Evolutionary conservation across 1,284 basidiomycete species (phyloP).

Genomic region (Ganoderma resinaceum): DNA sequence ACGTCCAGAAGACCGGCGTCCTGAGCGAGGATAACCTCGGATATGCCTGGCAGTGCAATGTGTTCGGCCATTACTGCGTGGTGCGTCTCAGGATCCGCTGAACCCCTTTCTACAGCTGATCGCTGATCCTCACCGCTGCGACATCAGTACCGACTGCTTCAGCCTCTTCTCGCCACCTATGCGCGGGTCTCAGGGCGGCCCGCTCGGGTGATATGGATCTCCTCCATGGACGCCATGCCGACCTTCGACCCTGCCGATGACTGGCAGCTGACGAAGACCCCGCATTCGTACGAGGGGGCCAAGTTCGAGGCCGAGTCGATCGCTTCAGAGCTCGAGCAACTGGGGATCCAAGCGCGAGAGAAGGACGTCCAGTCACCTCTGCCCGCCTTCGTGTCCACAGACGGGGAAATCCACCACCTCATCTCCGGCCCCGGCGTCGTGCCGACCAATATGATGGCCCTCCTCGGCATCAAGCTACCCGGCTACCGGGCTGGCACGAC

Average conservation of each 20-base stretch:
- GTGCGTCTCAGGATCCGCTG: constrained; percentile 54
- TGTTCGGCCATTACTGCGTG: constrained; percentile 84
- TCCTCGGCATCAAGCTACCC: constrained; percentile 29
- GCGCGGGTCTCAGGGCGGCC: constrained; percentile 29
- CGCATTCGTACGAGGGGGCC: constrained; percentile 72
- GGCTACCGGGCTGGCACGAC: constrained; percentile 53
- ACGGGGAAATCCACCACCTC: constrained; percentile 60
- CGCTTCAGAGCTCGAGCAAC: constrained; percentile 61
- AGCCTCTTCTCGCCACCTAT: constrained; percentile 55
- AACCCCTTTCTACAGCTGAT: background rate
- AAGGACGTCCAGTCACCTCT: constrained; percentile 1
- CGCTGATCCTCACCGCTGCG: background rate
- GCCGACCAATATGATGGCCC: constrained; percentile 56
- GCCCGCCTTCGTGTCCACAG: constrained; percentile 18
- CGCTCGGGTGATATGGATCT: constrained; percentile 82
- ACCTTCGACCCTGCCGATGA: constrained; percentile 75
- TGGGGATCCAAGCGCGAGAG: constrained; percentile 38
- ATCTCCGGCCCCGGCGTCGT: constrained; percentile 79
- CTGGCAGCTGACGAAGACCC: constrained; percentile 73
- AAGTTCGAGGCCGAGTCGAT: constrained; percentile 88
- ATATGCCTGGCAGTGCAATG: constrained; percentile 86
- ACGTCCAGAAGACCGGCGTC: constrained; percentile 68
- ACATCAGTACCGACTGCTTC: constrained; percentile 63
- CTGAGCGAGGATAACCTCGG: constrained; percentile 78
- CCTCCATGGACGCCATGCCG: constrained; percentile 72